Base-by-base conservation (phyloP, 805 yeast species). In the Pichia rugopelliculosa region DNA sequence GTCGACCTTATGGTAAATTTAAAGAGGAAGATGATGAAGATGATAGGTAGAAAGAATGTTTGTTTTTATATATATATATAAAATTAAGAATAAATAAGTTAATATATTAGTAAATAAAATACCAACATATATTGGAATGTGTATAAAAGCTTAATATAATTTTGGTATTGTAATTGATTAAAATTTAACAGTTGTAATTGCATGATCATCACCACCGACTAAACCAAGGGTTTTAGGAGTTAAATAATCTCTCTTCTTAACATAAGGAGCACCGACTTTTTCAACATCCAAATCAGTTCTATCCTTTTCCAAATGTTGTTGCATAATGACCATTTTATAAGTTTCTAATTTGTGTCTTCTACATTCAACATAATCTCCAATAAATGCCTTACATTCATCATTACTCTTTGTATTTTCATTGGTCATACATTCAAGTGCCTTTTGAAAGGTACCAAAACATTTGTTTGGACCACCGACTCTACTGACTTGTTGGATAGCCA, bases 181-280 rank as follows among this genome's bases (percentile, higher is more conserved):
- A 37, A 53, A 59, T 53, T 58, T 60, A 42, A 51, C 47, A 15
- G 55, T 56, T 15, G 56, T 52, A 52, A 63, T 57, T 11, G 66
- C 58, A 48, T 58, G 54, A 46, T 66, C 71, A 37, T 66, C 65
- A 45, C 70, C 70, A 43, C 63, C 62, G 13, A 65, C 63, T 47
- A 67, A 54, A 25, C 71, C 71, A 44, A 67, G 53, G 8, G 69
- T 64, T 52, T 67, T 67, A 44, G 70, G 67, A n/a, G 71, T 67
- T 39, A 67, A 52, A 45, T 58, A 64, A 46, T 62, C 65, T 59
- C 70, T 63, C 59, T 62, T 61, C 53, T 63, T 66, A 36, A 67
- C 69, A 44, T 53, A 67, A n/a, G 71, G 71, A 26, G 69, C 69
- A 40, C 71, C 71, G 21, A 66, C 46, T 25, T 58, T 59, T 41